These are phyloP conservation scores for Starmera quercuum DNA, from an alignment of 805 yeast species.

Conservation along the genomic window DNA sequence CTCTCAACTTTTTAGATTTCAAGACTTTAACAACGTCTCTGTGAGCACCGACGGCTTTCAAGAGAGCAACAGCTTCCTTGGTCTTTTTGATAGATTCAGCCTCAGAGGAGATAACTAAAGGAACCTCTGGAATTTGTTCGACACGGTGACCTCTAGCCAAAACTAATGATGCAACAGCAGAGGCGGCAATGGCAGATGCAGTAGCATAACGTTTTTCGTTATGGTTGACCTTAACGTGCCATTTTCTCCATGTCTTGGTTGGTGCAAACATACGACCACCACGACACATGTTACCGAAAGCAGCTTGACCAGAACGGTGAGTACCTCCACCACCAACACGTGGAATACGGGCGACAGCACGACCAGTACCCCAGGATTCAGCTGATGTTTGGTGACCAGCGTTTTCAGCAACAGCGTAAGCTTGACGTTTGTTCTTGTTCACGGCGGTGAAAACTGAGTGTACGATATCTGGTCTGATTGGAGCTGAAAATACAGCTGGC, in stretches of 20 bases:
- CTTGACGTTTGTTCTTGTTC: slow-evolving; percentile 99
- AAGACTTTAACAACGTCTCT: slow-evolving; percentile 96
- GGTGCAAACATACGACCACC: slow-evolving; percentile 99
- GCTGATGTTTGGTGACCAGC: slow-evolving; percentile 99
- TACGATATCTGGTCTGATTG: slow-evolving; percentile 99
- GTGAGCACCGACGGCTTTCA: slow-evolving; percentile 98
- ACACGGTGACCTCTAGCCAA: slow-evolving; percentile 99
- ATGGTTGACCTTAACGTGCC: slow-evolving; percentile 99
- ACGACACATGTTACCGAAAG: slow-evolving; percentile 99
- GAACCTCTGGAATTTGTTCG: slow-evolving; percentile 96
- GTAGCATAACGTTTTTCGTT: slow-evolving; percentile 99
- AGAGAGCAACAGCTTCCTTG: slow-evolving; percentile 96
- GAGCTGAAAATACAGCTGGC: slow-evolving; percentile 99
- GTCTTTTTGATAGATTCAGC: slow-evolving; percentile 92
- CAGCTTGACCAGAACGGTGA: slow-evolving; percentile 99
- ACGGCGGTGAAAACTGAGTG: slow-evolving; percentile 98
- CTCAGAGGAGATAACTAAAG: slow-evolving; percentile 92
- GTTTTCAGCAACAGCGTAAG: slow-evolving; percentile 98
- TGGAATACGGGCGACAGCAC: slow-evolving; percentile 99
- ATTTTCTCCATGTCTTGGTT: slow-evolving; percentile 99
- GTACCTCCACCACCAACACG: slow-evolving; percentile 99
- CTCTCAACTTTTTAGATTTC: slow-evolving; percentile 98
- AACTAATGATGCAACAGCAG: slow-evolving; percentile 96
- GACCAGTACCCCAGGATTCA: slow-evolving; percentile 99
- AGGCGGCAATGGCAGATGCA: slow-evolving; percentile 99